Evolutionary conservation across 352 stramenopile genomes (phyloP).

Genomic region (Pythium brachiatum): DNA sequence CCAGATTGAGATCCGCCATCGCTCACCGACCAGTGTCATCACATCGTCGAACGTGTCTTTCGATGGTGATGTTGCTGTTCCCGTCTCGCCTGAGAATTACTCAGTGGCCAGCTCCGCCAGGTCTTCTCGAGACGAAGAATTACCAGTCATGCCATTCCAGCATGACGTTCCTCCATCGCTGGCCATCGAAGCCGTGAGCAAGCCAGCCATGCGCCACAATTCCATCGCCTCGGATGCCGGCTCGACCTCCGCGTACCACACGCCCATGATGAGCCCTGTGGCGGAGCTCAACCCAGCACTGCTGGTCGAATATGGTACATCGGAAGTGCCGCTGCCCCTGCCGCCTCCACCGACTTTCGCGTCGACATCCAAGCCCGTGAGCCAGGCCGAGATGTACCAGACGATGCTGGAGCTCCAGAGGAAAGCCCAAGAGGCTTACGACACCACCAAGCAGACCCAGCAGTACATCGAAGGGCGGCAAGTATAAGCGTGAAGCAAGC

Average conservation of each 20-base stretch:
- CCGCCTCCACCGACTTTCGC: neutral
- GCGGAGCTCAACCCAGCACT: neutral
- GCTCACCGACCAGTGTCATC: neutral
- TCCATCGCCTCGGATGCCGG: neutral
- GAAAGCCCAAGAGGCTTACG: conserved; percentile 49
- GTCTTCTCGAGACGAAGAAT: neutral
- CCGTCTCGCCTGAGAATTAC: neutral
- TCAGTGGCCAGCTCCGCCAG: neutral
- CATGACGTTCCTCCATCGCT: neutral
- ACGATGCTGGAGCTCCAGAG: conserved; percentile 51
- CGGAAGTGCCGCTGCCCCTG: neutral
- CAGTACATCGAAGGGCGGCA: conserved; percentile 31
- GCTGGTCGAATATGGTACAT: neutral
- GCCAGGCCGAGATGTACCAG: conserved; percentile 22
- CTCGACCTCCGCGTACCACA: neutral
- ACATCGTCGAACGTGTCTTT: neutral
- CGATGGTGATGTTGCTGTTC: neutral
- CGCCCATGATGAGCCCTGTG: neutral
- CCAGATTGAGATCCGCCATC: conserved; percentile 9
- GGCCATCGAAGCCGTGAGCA: neutral
- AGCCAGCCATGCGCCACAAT: neutral
- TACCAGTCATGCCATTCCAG: neutral
- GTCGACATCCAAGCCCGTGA: neutral
- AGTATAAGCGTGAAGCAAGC: too few relatives aligned
- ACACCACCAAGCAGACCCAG: conserved; percentile 46